Base-by-base conservation (phyloP, 2,329 filamentous ascomycete species). In the Colletotrichum godetiae region DNA sequence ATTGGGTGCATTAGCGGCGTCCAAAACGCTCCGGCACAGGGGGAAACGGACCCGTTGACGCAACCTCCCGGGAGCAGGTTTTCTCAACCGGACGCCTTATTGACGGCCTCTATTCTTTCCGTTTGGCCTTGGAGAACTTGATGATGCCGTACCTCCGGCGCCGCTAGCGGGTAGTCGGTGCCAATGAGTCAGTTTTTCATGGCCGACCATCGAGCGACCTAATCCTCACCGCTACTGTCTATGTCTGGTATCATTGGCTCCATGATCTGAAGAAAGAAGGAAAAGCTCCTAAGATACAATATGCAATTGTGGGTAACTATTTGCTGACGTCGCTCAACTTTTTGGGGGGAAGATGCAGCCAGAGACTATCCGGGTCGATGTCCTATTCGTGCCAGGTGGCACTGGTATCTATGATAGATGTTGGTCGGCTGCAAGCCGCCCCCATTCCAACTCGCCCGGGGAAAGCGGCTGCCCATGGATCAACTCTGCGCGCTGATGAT, bases 111-210 rank as follows among this genome's bases (percentile, higher is more conserved):
- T 46, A 33, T 56, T 12, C 46, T 55, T 53, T 37, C 57, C 27
- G 29, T 35, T 60, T 42, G 19, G 29, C 31, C 46, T 22, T 19
- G 22, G 29, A 62, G n/a, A 22, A 22, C 42, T 33, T 49, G 24
- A 22, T 60, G 56, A 70, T 55, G 66, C 24, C 70, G 57, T 52
- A 49, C 42, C 55, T 56, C 68, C 68, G 68, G 35, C 56, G 67
- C 67, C 67, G 60, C 67, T 71, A 71, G 46, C 59, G 56, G 33
- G 35, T 58, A 65, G 56, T 70, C 56, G 71, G 42, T 57, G 52
- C 31, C 6, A 67, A 72, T 64, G 68, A 74, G 72, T 74, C 72
- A 74, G 68, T 72, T 24, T 63, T 64, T 22, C 22, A 66, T 42
- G 61, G 33, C 56, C 52, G 29, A 62, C 42, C 61, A 61, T 65